A percentile compares a stretch with the other conserved stretches of the same genome.
These are phyloP conservation scores for Tylopilus rubrobrunneus DNA, from an alignment of 768 basidiomycete species.

Conservation along the genomic window DNA sequence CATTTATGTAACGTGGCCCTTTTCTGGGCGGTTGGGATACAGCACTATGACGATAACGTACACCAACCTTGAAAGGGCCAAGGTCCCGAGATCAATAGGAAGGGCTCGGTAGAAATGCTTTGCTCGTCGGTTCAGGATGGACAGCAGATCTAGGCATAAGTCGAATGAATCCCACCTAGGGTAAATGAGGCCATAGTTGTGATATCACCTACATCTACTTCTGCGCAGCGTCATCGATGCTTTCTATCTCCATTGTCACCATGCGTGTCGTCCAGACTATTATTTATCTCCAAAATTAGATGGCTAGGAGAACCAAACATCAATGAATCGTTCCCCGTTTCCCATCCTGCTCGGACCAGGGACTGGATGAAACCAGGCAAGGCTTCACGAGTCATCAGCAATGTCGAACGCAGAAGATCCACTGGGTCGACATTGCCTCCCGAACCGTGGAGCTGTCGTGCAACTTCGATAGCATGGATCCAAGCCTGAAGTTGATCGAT, in stretches of 20 bases:
- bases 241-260: constrained; percentile 14
- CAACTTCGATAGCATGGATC: constrained; percentile 29
- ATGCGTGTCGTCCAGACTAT: background rate
- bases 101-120: background rate
- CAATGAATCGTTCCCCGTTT: constrained; percentile 30
- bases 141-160: background rate
- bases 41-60: background rate
- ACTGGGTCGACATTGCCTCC: background rate
- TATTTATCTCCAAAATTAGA: constrained; percentile 18
- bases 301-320: constrained; percentile 26
- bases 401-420: constrained; percentile 10
- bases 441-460: constrained; percentile 2
- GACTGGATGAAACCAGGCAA: constrained; percentile 20
- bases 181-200: background rate
- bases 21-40: background rate
- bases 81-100: background rate
- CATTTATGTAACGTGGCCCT: background rate
- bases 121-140: background rate
- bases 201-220: background rate
- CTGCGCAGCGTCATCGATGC: constrained; percentile 11
- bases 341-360: constrained; percentile 35
- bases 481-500: constrained; percentile 57
- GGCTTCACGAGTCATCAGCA: constrained; percentile 7
- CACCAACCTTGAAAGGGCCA: no score
- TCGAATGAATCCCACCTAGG: background rate